phyloP scores from a whole-genome alignment of 139 green algal genomes.

The Chlamydomonas sphaeroides region DNA sequence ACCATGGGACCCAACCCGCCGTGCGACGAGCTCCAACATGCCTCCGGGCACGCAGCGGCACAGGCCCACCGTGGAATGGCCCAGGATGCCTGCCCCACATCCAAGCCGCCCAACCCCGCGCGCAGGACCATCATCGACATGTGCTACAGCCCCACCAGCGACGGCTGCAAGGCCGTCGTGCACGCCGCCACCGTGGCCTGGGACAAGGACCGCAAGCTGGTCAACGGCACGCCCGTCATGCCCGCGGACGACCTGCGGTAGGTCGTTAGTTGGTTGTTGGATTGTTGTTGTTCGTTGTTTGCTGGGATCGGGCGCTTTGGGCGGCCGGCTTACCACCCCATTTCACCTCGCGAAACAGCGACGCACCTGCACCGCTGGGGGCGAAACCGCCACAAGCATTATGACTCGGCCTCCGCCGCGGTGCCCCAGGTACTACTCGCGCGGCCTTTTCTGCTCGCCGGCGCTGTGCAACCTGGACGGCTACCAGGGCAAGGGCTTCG shows the following conservation, averaged over 20 bases:
- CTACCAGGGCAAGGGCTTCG: slow-evolving; percentile 30
- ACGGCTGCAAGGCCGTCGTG: slow-evolving; percentile 69
- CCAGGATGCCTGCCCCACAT: neutral
- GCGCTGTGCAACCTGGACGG: slow-evolving; percentile 50
- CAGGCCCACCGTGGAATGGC: neutral
- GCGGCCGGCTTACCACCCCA: too few relatives aligned
- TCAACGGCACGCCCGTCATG: slow-evolving; percentile 27
- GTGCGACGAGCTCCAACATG: too few relatives aligned
- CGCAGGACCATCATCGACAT: slow-evolving; percentile 66
- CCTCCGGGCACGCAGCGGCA: too few relatives aligned
- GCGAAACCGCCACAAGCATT: too few relatives aligned
- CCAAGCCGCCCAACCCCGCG: too few relatives aligned
- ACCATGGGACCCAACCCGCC: too few relatives aligned
- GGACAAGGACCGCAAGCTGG: slow-evolving; percentile 45
- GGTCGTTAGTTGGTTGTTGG: too few relatives aligned
- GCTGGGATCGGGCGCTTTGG: too few relatives aligned
- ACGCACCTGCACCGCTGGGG: too few relatives aligned
- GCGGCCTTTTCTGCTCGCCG: slow-evolving; percentile 71
- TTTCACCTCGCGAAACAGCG: too few relatives aligned
- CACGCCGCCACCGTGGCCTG: slow-evolving; percentile 70
- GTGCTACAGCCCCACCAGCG: slow-evolving; percentile 72
- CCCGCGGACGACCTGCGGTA: slow-evolving; percentile 42
- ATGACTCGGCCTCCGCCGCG: too few relatives aligned
- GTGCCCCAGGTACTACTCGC: slow-evolving; percentile 76
- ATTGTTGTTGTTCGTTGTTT: too few relatives aligned